Evolutionary conservation across 1,139 yeast genomes (phyloP), one percentile per base, ranked within the genome.

Genomic region (Kurtzmaniella quercitrusa): DNA sequence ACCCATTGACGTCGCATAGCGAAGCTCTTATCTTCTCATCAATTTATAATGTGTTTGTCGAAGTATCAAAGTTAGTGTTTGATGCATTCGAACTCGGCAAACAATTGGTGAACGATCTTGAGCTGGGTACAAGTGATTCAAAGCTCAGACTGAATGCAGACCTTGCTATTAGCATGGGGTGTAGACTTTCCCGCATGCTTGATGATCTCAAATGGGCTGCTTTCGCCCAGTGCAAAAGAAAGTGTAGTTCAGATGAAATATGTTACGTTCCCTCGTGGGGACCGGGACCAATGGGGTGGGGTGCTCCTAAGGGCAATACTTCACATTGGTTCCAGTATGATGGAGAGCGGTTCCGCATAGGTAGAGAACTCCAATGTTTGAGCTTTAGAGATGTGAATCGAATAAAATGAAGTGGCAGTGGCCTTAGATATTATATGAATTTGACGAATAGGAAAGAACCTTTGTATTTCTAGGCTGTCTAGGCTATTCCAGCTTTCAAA

Each of bases 191-290:
- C 3, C 15, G 14, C 2, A 45, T 59, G 37, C 47, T 53, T 25
- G 24, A 39, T 2, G 37, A 46, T 21, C 47, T 60, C 43, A 37
- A 46, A 12, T 79, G 83, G 83, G 47, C 73, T 1, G 53, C 64
- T 0, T 70, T 66, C 47, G 69, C 70, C 46, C 52, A 61, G 34
- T 79, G 83, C 53, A 50, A 65, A 0, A 46, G 52, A 4, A 54
- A 53, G 9, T 79, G 84, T 55, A 61, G 50, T 0, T 56, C 61
- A 55, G 68, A 72, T 49, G 77, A 75, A 48, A 51, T 75, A 1
- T 79, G 84, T 52, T 76, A 65, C 44, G 67, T 76, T 4, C 83
- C 83, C 1, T 70, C 80, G 0, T 78, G 83, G 83, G 83, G 83
- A 0, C 83, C 84, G 1, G 61, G 73, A 1, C 80, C 81, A 2